These are phyloP conservation scores for Termitomyces sp. DNA, from an alignment of 768 basidiomycete genomes.

Conservation along the genomic window DNA sequence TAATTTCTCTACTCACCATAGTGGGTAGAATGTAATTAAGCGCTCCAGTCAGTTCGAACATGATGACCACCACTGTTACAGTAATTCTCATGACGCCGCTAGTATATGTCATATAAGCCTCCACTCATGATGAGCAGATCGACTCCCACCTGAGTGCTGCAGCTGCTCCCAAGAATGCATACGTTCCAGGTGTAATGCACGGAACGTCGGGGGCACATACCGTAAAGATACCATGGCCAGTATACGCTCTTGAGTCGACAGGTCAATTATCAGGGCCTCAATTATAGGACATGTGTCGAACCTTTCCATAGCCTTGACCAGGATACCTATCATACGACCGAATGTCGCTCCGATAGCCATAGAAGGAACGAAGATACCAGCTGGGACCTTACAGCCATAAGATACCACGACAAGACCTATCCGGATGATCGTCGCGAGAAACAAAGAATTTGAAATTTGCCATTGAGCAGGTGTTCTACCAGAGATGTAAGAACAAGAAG, in stretches of 20 bases:
- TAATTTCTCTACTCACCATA: conserved; percentile 57
- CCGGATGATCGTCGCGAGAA: conserved; percentile 88
- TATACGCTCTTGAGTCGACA: conserved; percentile 59
- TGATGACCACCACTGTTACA: conserved; percentile 96
- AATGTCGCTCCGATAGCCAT: conserved; percentile 99
- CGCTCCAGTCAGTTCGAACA: conserved; percentile 98
- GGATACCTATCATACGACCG: conserved; percentile 94
- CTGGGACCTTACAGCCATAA: conserved; percentile 95
- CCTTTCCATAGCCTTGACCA: conserved; percentile 91
- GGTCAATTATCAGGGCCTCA: not conserved
- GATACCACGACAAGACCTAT: conserved; percentile 84
- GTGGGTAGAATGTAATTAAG: conserved; percentile 95
- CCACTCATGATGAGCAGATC: not conserved
- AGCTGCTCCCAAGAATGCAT: conserved; percentile 95
- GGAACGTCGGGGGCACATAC: conserved; percentile 89
- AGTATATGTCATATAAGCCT: not conserved
- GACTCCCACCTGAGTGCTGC: conserved; percentile 75
- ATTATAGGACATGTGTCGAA: conserved; percentile 22
- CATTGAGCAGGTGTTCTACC: conserved; percentile 83
- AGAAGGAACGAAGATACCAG: conserved; percentile 97
- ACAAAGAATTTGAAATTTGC: conserved; percentile 88
- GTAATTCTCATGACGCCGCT: conserved; percentile 98
- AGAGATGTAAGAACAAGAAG: not conserved
- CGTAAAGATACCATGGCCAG: conserved; percentile 81
- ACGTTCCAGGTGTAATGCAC: conserved; percentile 97